A percentile compares a stretch with the other conserved stretches of the same genome.
Evolutionary conservation across 345 rosid genomes (phyloP).

Genomic region (Sisymbrium irio): DNA sequence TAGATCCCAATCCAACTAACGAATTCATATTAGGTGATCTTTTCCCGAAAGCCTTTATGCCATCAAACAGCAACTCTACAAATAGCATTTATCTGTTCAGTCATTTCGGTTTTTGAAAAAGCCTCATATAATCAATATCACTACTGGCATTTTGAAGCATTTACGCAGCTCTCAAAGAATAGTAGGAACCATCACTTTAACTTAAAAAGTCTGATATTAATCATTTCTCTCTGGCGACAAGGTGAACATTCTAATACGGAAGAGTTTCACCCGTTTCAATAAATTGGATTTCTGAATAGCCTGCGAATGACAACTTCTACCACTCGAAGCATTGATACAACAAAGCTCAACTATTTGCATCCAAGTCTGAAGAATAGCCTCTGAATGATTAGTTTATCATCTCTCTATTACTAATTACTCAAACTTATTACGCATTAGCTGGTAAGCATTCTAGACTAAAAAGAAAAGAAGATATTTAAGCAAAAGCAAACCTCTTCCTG

Average conservation of each 20-base stretch:
- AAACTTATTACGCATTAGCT: slow-evolving; percentile 21
- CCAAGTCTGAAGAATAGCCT: neutral
- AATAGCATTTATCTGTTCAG: slow-evolving; percentile 10
- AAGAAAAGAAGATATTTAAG: neutral
- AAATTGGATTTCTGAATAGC: neutral
- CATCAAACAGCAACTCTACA: slow-evolving; percentile 81
- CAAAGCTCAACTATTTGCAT: neutral
- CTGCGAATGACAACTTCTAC: neutral
- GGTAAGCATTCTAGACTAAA: neutral
- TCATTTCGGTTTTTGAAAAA: slow-evolving; percentile 1
- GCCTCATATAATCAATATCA: neutral
- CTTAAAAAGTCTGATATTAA: neutral
- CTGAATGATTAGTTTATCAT: neutral
- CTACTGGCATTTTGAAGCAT: neutral
- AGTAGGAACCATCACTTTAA: neutral
- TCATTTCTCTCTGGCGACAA: slow-evolving; percentile 1
- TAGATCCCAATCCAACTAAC: slow-evolving; percentile 83
- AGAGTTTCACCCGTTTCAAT: neutral
- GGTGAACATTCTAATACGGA: neutral
- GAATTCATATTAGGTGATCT: slow-evolving; percentile 98
- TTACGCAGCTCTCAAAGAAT: slow-evolving; percentile 5
- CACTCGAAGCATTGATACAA: neutral
- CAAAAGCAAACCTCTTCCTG: slow-evolving; percentile 77
- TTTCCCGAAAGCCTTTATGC: slow-evolving; percentile 71
- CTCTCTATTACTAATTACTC: neutral